Conservation (phyloP, 2,329 filamentous ascomycete species). For the Botrytis squamosa region DNA sequence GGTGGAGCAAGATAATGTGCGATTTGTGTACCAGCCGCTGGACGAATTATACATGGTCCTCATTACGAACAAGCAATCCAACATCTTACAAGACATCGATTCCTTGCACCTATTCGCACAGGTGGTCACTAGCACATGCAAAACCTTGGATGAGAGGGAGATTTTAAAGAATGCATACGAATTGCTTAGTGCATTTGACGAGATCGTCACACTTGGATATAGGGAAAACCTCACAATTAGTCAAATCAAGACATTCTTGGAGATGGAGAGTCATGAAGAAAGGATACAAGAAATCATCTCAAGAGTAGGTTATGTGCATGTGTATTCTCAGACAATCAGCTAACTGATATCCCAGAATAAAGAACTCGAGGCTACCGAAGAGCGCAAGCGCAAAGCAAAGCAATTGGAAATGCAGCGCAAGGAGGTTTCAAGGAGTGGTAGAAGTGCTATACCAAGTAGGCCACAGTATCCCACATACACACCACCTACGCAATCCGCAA, state of each 20-base stretch:
- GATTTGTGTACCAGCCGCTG: slow-evolving; percentile 97
- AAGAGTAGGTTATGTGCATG: slow-evolving; percentile 54
- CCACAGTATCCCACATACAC: slow-evolving; percentile 89
- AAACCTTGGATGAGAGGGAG: slow-evolving; percentile 91
- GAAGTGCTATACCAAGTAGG: slow-evolving; percentile 65
- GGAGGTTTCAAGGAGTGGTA: slow-evolving; percentile 78
- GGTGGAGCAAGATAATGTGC: slow-evolving; percentile 98
- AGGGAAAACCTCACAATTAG: slow-evolving; percentile 92
- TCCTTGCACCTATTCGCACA: slow-evolving; percentile 97
- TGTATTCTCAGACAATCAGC: neutral
- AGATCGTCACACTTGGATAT: slow-evolving; percentile 93
- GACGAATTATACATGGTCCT: slow-evolving; percentile 99
- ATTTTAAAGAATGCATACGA: slow-evolving; percentile 95
- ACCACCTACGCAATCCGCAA: slow-evolving; percentile 69
- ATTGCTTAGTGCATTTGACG: slow-evolving; percentile 92
- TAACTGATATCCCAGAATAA: slow-evolving; percentile 68
- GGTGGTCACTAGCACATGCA: slow-evolving; percentile 95
- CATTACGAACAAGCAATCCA: slow-evolving; percentile 98
- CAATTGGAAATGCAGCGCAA: slow-evolving; percentile 99
- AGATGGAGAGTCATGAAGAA: slow-evolving; percentile 99
- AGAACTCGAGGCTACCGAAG: slow-evolving; percentile 95
- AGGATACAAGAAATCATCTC: slow-evolving; percentile 98
- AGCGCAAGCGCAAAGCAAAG: slow-evolving; percentile 97
- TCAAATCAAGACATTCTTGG: slow-evolving; percentile 98
- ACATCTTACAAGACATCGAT: slow-evolving; percentile 98